Base-by-base conservation (phyloP, 352 stramenopile species). In the Phytophthora europaea region DNA sequence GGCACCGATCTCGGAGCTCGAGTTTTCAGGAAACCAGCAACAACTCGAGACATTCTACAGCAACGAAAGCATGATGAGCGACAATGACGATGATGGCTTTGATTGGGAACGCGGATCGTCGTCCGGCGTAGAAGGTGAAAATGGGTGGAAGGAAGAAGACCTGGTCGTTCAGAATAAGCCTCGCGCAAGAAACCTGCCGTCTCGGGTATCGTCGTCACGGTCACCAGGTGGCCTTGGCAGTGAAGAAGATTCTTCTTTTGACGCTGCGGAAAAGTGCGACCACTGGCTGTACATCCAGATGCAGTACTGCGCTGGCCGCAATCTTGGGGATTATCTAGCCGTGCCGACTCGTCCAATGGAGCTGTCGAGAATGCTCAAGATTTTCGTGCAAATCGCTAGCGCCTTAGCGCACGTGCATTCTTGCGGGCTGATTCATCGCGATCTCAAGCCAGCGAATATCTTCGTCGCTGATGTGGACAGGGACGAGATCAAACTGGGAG, bases 261-360 rank as follows among this genome's bases (percentile, higher is more conserved):
- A 87, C 43, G 77, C 82, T 2, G 55, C 67, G 18, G 83, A 93
- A 56, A 83, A 80, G 34, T 94, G 85, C 67, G 91, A 97, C 54
- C 91, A 97, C 66, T 94, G 89, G 87, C 68, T 98, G 57, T 98
- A 96, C 68, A 98, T 98, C 55, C 92, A 98, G 70, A 98, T 98
- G 93, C 89, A 94, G 62, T 97, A 97, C 74, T 98, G 92, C 75
- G 89, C 89, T 18, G 87, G 83, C 1, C 83, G 90, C 50, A 97
- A 94, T 26, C 83, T 98, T n/a, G 87, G 81, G 10, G 88, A 97
- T 48, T 97, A 94, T 71, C 66, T 98, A 50, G 78, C 85, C 22
- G 73, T 94, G 18, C 87, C 87, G 5, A 88, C 72, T 7, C 85
- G 88, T 4, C 78, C 83, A 16, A 93, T 96, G 81, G 78, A 96